Base-by-base conservation (phyloP, 306 rosid species). In the Leucaena leucocephala region DNA sequence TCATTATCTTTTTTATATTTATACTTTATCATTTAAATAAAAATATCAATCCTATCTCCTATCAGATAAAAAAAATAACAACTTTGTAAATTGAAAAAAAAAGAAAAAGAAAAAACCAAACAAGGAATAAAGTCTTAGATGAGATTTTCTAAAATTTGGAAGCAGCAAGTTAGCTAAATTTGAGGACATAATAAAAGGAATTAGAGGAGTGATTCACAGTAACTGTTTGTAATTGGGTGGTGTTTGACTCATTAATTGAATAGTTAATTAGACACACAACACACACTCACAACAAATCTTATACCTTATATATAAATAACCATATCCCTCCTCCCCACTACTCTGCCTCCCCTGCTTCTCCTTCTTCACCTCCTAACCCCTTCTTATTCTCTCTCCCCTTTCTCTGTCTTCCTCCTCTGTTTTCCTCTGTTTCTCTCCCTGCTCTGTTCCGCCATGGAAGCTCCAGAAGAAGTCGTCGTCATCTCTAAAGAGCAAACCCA, bases 401-500 rank as follows among this genome's bases (percentile, higher is more conserved):
- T 21, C 63, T 57, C 34, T 9, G 0, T n/a, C 48, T 40, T 40
- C 50, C 42, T 40, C 50, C 72, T 66, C 70, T 65, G 46, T 35
- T 2, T 66, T 39, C 34, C 33, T 19, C 73, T 68, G 55, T 68
- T 39, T 68, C 72, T 68, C 72, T 68, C 38, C 27, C 1, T 68
- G 33, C n/a, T 68, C 16, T 55, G 34, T 55, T 9, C 63, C 0
- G 39, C 55, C 54, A 68, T 68, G 73, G 73, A 68, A 11, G n/a
- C 73, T 82, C 79, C 83, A 76, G 90, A 90, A 72, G 90, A 87
- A 76, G 76, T 72, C 68, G 14, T 49, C 21, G n/a, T 55, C 34
- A 27, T 74, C 85, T 27, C 27, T 22, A 86, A 76, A 55, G 93
- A 94, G 43, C 86, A 82, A 3, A 21, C 84, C 75, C 81, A 79